Percentiles rank a stretch among this genome's conserved stretches.
phyloP scores from a whole-genome alignment of 2,329 filamentous ascomycete species.

The Alternaria solani region DNA sequence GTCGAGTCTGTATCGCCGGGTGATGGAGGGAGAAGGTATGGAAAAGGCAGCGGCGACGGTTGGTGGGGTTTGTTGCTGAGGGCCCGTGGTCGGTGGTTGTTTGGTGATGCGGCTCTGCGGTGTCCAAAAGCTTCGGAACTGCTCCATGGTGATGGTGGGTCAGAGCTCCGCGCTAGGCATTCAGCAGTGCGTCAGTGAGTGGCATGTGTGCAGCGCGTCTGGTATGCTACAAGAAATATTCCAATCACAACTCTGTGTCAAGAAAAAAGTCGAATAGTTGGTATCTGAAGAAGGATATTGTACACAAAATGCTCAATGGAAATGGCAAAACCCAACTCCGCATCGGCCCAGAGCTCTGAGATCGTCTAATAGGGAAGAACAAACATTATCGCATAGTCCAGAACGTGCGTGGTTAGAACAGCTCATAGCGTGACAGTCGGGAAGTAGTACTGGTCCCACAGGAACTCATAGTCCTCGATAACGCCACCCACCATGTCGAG shows the following conservation, averaged over 20 bases:
- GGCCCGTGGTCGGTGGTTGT: constrained; percentile 21
- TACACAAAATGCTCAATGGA: constrained; percentile 1
- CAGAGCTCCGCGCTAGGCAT: constrained; percentile 32
- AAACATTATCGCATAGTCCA: constrained; percentile 1
- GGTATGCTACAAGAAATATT: background rate
- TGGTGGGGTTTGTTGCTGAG: constrained; percentile 21
- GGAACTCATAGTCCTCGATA: constrained; percentile 93
- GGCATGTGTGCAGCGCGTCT: background rate
- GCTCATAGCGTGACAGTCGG: constrained; percentile 65
- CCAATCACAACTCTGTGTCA: background rate
- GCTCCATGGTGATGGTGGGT: constrained; percentile 19
- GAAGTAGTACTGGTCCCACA: constrained; percentile 99
- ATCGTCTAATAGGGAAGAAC: background rate
- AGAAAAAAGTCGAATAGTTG: constrained; percentile 12
- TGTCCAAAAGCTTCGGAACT: constrained; percentile 43
- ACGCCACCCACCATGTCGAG: constrained; percentile 84
- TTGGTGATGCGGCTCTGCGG: constrained; percentile 48
- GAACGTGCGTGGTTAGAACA: background rate
- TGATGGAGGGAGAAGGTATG: constrained; percentile 1
- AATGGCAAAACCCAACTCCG: background rate
- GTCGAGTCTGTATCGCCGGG: constrained; percentile 18
- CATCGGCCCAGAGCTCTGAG: constrained; percentile 4
- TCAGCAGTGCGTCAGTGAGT: constrained; percentile 26
- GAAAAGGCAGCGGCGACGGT: constrained; percentile 16
- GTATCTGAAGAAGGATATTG: constrained; percentile 30